A percentile compares a stretch with the other conserved stretches of the same genome.
Conservation (phyloP, 345 rosid species). For the Trapa incisa region DNA sequence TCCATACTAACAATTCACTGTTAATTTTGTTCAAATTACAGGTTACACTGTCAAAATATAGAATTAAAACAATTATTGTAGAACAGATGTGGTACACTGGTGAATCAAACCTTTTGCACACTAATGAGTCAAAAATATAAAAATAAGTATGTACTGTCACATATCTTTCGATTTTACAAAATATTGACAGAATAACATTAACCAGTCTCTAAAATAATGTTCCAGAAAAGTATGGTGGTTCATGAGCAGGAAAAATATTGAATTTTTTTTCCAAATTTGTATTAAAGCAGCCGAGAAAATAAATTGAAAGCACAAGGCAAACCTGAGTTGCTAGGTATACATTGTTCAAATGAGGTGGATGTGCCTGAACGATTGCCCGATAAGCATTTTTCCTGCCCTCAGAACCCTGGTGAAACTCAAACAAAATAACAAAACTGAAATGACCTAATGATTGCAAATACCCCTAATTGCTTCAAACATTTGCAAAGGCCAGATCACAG, state of each 20-base stretch:
- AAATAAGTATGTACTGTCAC: not conserved
- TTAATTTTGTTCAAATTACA: not conserved
- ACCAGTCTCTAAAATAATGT: not conserved
- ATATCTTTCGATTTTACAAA: not conserved
- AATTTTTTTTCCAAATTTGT: not conserved
- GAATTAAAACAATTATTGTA: not conserved
- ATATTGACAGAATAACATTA: not conserved
- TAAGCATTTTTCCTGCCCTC: conserved; percentile 87
- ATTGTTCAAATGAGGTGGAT: conserved; percentile 82
- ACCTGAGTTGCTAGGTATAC: conserved; percentile 97
- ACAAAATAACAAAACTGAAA: not conserved
- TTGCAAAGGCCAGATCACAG: conserved; percentile 2
- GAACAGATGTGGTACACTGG: not conserved
- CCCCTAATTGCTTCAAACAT: not conserved
- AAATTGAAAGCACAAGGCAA: conserved; percentile 11
- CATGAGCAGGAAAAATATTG: not conserved
- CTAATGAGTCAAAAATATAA: no score
- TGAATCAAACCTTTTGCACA: not conserved
- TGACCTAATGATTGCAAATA: not conserved
- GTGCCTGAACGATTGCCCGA: conserved; percentile 83
- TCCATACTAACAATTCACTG: not conserved
- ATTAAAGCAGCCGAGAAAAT: not conserved
- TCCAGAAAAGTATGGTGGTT: not conserved
- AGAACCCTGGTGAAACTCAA: conserved; percentile 35
- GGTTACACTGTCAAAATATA: not conserved